phyloP scores from a whole-genome alignment of 768 basidiomycete species.

The Punctularia strigosozonata region DNA sequence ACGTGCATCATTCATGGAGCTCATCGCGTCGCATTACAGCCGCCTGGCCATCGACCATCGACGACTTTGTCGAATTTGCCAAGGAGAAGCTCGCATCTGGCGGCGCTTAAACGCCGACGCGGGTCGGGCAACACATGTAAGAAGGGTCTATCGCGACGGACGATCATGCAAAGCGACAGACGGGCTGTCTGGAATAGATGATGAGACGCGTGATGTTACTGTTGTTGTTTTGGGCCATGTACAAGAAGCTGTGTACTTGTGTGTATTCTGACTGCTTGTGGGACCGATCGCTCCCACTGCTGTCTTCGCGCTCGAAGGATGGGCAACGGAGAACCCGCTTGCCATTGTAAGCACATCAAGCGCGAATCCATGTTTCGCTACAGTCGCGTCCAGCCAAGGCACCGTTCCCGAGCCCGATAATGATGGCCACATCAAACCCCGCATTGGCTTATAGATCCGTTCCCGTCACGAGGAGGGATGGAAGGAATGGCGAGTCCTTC shows the following conservation, averaged over 20 bases:
- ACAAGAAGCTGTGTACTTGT: neutral
- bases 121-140: neutral
- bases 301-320: neutral
- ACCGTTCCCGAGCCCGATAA: too few species aligned
- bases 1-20: constrained; percentile 3
- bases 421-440: too few species aligned
- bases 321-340: neutral
- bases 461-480: constrained; percentile 13
- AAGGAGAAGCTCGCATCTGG: constrained; percentile 24
- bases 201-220: neutral
- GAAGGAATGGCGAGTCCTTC: constrained; percentile 19
- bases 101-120: constrained; percentile 1
- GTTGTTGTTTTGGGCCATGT: neutral
- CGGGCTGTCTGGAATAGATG: neutral
- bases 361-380: neutral
- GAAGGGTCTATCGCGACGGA: neutral
- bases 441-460: too few species aligned
- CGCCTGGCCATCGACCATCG: constrained; percentile 82
- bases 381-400: too few species aligned
- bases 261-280: neutral
- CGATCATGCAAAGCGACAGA: neutral
- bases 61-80: constrained; percentile 70
- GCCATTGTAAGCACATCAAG: neutral
- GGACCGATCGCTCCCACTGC: neutral
- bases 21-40: constrained; percentile 31